A percentile compares a stretch with the other conserved stretches of the same genome.
Conservation (phyloP, 768 basidiomycete genomes). For the Pleurotus salmoneostramineus region DNA sequence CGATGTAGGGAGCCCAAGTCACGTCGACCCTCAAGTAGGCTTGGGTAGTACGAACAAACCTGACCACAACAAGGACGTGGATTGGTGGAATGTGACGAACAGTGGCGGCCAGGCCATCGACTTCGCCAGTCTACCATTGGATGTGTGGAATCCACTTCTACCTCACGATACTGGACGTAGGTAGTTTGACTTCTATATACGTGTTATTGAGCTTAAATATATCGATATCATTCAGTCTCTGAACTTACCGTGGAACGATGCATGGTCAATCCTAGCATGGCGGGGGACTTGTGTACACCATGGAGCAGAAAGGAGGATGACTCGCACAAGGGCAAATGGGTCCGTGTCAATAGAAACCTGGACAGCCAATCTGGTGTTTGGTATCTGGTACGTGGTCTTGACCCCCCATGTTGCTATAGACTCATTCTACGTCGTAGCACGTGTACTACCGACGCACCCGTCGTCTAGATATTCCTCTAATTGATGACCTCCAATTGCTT, state of each 20-base stretch:
- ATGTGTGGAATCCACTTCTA: conserved; percentile 74
- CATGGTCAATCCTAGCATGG: conserved; percentile 54
- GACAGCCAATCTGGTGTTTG: conserved; percentile 61
- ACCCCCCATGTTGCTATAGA: conserved; percentile 1
- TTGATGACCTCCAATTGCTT: conserved; percentile 70
- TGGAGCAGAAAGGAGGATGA: conserved; percentile 67
- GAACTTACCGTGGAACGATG: conserved; percentile 75
- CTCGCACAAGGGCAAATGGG: conserved; percentile 83
- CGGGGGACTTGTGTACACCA: conserved; percentile 63
- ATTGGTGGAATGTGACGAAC: conserved; percentile 68
- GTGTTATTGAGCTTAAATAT: neutral
- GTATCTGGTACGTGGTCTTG: conserved; percentile 46
- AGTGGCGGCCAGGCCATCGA: conserved; percentile 37
- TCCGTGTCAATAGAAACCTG: conserved; percentile 78
- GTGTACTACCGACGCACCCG: conserved; percentile 86
- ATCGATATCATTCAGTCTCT: conserved; percentile 49
- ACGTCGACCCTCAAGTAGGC: conserved; percentile 12
- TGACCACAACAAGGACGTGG: conserved; percentile 29
- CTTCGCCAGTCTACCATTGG: conserved; percentile 70
- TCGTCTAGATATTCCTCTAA: conserved; percentile 74
- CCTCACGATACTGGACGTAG: conserved; percentile 74
- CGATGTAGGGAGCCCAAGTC: conserved; percentile 7
- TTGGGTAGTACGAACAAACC: conserved; percentile 11
- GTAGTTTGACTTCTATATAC: conserved; percentile 19
- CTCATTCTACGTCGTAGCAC: conserved; percentile 27